Base-by-base conservation (phyloP, 768 basidiomycete species). In the Suillus subluteus region DNA sequence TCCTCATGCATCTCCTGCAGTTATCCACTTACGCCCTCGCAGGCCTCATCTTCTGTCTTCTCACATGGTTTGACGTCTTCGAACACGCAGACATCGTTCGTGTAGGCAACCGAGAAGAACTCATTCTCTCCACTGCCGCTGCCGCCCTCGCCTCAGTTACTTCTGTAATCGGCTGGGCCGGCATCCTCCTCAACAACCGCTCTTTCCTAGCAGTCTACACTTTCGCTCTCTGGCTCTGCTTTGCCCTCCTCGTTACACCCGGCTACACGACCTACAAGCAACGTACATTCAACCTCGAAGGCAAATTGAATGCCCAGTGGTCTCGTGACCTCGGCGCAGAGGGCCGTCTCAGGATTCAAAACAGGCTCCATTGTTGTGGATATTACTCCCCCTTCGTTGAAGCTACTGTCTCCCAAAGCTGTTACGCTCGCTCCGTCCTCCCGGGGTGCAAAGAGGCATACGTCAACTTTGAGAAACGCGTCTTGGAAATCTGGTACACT, bases 141-240 rank as follows among this genome's bases (percentile, higher is more conserved):
- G 87, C 89, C 2, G 72, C 80, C 13, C 67, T 88, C 9, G 88
- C 85, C 63, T 73, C 91, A 41, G 74, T 91, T 70, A 91, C 91
- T 40, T 85, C 91, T 23, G 71, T 91, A 64, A 78, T 94, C 73
- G 92, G 92, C 59, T 92, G 88, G 85, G 83, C 91, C 30, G 92
- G 92, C 38, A 87, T 94, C 74, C 80, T 95, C 35, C 86, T 94
- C 73, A 95, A 95, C 83, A 92, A 92, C 75, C 91, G 92, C 66
- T 80, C 86, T 48, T 94, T 95, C 84, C 85, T 94, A 68, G 91
- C 91, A 46, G 76, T 89, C 62, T 94, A 92, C 80, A 84, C 82
- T 26, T 77, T 92, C 76, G 75, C 90, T 48, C 84, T 91, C 56
- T 95, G 92, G 92, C 79, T 90, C 72, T 86, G 84, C 65, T 89